Conservation (phyloP, 2,329 filamentous ascomycete species). For the Emydomyces testavorans region DNA sequence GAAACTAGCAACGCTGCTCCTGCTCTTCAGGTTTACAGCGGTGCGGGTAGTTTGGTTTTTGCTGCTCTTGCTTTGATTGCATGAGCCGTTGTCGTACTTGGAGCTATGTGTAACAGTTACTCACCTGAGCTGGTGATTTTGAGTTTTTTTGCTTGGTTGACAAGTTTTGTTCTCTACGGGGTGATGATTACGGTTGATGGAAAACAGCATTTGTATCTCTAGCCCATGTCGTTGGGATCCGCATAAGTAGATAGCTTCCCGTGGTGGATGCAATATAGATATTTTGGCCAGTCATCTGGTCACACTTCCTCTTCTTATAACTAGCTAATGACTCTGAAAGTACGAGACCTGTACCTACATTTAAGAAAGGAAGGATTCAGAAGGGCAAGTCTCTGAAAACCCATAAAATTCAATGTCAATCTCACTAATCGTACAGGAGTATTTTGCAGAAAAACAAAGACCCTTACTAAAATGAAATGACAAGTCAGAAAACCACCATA, state of each 20-base stretch:
- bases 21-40: not conserved
- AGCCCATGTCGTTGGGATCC: not conserved
- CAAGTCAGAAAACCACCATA: conserved; percentile 4
- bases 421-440: conserved; percentile 11
- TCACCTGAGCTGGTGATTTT: too few species aligned
- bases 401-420: not conserved
- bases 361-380: not conserved
- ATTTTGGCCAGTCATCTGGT: not conserved
- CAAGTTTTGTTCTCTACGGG: not conserved
- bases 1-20: not conserved
- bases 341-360: not conserved
- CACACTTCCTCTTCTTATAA: not conserved
- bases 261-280: not conserved
- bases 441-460: conserved; percentile 5
- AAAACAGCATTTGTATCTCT: conserved; percentile 4
- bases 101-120: not conserved
- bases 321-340: too few species aligned
- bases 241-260: conserved; percentile 4
- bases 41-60: not conserved
- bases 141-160: not conserved
- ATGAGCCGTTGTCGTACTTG: not conserved
- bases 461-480: not conserved
- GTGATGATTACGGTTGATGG: not conserved
- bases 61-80: conserved; percentile 2
- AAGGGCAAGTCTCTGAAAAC: not conserved